Conservation (phyloP, 2,329 filamentous ascomycete species). For the Claviceps sp. region DNA sequence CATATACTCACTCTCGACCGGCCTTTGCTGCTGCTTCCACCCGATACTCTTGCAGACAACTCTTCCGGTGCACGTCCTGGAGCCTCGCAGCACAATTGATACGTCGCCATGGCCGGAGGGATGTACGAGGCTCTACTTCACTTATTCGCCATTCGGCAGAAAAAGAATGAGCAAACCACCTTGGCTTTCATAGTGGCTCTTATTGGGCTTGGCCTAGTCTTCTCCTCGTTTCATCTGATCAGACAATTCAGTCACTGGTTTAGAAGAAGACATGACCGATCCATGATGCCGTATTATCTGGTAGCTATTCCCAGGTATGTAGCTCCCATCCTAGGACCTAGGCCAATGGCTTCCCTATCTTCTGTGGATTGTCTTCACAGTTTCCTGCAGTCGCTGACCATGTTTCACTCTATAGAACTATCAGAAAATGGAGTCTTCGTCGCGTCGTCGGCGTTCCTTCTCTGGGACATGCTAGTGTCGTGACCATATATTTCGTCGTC, state of each 20-base stretch:
- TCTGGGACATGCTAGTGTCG: slow-evolving; percentile 18
- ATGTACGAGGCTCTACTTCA: background rate
- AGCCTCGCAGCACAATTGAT: background rate
- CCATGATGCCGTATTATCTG: background rate
- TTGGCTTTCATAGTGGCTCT: slow-evolving; percentile 6
- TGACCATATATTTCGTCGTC: slow-evolving; percentile 18
- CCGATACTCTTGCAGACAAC: background rate
- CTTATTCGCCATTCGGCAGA: slow-evolving; percentile 1
- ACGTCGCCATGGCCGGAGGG: background rate
- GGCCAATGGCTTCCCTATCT: too few species aligned
- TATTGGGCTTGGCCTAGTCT: slow-evolving; percentile 3
- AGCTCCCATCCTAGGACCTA: background rate
- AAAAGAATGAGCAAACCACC: slow-evolving; percentile 3
- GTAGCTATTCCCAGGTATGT: slow-evolving; percentile 3
- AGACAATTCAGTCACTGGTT: slow-evolving; percentile 1
- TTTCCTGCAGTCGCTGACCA: background rate
- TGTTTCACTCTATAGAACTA: slow-evolving; percentile 9
- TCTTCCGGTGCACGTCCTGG: background rate
- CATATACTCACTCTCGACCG: background rate
- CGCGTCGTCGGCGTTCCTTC: slow-evolving; percentile 17
- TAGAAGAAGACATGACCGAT: background rate
- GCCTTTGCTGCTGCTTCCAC: too few species aligned
- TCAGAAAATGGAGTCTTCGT: slow-evolving; percentile 15
- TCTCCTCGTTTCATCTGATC: slow-evolving; percentile 3
- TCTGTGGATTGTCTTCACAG: too few species aligned